These are phyloP conservation scores for Cinnamomum chago DNA, from an alignment of 164 flowering plant genomes.

Conservation along the genomic window DNA sequence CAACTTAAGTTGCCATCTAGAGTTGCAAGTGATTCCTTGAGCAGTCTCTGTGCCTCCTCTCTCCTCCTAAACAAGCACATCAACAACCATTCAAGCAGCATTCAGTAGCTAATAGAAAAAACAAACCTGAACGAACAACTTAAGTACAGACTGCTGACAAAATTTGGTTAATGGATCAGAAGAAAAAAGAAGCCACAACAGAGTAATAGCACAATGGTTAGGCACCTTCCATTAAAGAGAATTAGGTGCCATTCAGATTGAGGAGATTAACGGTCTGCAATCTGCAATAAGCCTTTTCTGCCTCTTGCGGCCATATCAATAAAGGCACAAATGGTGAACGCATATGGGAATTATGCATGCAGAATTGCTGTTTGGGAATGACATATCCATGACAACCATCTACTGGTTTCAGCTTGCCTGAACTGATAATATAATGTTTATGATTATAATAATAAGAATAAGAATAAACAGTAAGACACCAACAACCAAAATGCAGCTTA, in stretches of 20 bases:
- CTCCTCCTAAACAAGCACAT: conserved; percentile 54
- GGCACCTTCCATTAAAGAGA: too few species aligned
- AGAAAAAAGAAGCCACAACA: too few species aligned
- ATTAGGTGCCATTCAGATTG: too few species aligned
- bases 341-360: background rate
- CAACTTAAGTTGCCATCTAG: conserved; percentile 46
- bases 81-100: conserved; percentile 4
- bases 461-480: background rate
- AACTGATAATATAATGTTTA: too few species aligned
- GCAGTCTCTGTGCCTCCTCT: conserved; percentile 76
- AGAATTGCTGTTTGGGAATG: background rate
- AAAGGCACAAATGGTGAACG: too few species aligned
- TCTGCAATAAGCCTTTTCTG: too few species aligned
- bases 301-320: too few species aligned
- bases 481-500: background rate
- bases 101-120: background rate
- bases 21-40: conserved; percentile 66
- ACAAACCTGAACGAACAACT: too few species aligned
- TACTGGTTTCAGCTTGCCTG: too few species aligned
- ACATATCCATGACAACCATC: background rate
- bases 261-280: too few species aligned
- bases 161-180: background rate
- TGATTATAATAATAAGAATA: too few species aligned
- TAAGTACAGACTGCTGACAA: too few species aligned
- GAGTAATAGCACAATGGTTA: background rate